Percentiles rank a stretch among this genome's conserved stretches.
Conservation (phyloP, 169 alveolate genomes). For the Theileria luwenshuni region DNA sequence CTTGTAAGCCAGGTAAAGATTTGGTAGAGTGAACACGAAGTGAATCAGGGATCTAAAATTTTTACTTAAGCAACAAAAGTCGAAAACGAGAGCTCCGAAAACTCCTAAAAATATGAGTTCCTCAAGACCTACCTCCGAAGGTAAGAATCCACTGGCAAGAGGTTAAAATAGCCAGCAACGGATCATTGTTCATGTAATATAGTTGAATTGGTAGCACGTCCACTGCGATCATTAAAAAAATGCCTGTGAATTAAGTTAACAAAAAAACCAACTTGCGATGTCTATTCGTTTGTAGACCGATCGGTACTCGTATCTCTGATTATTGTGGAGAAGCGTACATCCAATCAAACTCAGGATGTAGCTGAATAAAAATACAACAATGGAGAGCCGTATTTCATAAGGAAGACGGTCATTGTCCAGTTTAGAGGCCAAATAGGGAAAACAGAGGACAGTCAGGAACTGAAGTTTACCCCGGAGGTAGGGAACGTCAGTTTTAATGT, state of each 20-base stretch:
- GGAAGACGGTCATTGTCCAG: neutral
- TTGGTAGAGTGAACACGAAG: conserved; percentile 57
- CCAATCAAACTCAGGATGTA: conserved; percentile 40
- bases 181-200: conserved; percentile 43
- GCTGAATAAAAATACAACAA: conserved; percentile 31
- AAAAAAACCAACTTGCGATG: conserved; percentile 2
- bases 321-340: conserved; percentile 54
- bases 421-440: conserved; percentile 62
- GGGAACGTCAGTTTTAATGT: conserved; percentile 37
- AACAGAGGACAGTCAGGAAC: conserved; percentile 49
- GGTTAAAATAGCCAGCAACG: conserved; percentile 31
- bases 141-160: conserved; percentile 61
- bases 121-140: conserved; percentile 53
- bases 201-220: conserved; percentile 63
- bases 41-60: conserved; percentile 46
- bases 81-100: conserved; percentile 43
- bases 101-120: conserved; percentile 27
- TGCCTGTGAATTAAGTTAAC: conserved; percentile 39
- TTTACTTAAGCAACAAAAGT: conserved; percentile 36
- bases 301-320: conserved; percentile 9
- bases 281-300: conserved; percentile 12
- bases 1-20: conserved; percentile 44
- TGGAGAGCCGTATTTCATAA: conserved; percentile 7
- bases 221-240: conserved; percentile 76
- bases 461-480: conserved; percentile 72